Percentiles rank a stretch among this genome's conserved stretches.
Evolutionary conservation across 306 rosid species (phyloP).

Genomic region (Begonia loranthoides): DNA sequence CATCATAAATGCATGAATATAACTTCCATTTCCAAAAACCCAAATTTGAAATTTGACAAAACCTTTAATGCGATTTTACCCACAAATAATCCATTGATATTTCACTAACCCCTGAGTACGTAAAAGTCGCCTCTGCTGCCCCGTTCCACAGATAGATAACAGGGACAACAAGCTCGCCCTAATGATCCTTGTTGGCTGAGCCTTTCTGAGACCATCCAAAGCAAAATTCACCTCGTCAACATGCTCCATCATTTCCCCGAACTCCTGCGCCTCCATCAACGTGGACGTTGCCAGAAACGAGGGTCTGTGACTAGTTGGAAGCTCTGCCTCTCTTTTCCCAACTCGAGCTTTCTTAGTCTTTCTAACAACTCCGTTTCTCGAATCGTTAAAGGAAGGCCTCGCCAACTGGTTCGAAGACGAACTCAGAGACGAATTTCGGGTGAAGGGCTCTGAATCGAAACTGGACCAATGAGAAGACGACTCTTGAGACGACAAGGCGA

Average conservation of each 20-base stretch:
- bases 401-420: constrained; percentile 13
- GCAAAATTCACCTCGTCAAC: constrained; percentile 94
- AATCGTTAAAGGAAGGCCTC: constrained; percentile 26
- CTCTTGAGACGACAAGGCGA: constrained; percentile 78
- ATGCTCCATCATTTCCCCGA: constrained; percentile 99
- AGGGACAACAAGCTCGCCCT: constrained; percentile 79
- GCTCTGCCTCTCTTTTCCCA: constrained; percentile 10
- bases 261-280: constrained; percentile 97
- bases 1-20: background rate
- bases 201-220: constrained; percentile 71
- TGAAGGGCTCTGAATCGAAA: constrained; percentile 59
- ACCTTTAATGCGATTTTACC: background rate
- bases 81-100: background rate
- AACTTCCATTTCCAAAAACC: background rate
- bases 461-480: constrained; percentile 60
- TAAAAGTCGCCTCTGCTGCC: constrained; percentile 74
- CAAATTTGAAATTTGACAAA: background rate
- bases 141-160: constrained; percentile 64
- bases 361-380: constrained; percentile 18
- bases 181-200: constrained; percentile 87
- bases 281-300: constrained; percentile 65
- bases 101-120: constrained; percentile 75
- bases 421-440: constrained; percentile 16
- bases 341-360: constrained; percentile 40
- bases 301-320: constrained; percentile 12